Evolutionary conservation across 768 basidiomycete species (phyloP), one percentile per base, ranked within the genome.

Genomic region (Tricholoma hemisulphureum): DNA sequence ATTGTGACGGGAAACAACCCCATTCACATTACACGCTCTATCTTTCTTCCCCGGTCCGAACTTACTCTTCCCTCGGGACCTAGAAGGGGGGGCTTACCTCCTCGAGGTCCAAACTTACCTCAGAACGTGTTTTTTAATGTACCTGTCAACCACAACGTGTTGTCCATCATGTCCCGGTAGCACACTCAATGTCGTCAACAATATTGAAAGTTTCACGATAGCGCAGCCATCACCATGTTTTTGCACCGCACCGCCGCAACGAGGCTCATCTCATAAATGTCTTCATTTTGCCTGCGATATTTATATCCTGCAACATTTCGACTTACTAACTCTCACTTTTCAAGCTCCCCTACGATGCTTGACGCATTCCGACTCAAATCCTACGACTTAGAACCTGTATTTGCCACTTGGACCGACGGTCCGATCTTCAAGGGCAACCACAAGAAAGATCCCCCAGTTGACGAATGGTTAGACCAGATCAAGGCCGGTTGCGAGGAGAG

Each of bases 291-390:
- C n/a, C 34, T 26, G 13, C 32, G 23, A 20, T 14, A 10, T 24
- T 32, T 34, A 39, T n/a, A 24, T 52, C 21, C 43, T 57, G 52
- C 20, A 21, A 52, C 43, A 48, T 41, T 45, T 50, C 14, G 39
- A 26, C 51, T 55, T 55, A 53, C 50, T 51, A 9, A 32, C 20
- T 28, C 53, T 32, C 34, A 52, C 53, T 46, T 46, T 45, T 49
- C 51, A 45, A 46, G 37, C 34, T 51, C 43, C 51, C 57, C 46
- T 24, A 66, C 54, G 24, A 83, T 91, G 78, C 81, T 91, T 29
- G 84, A 85, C 66, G 87, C 86, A 55, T 91, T 92, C 82, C 90
- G 88, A 73, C 78, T 89, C 68, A 90, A 90, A 64, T 82, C 86
- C 18, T 90, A 85, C 67, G 83, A 91, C 75, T 82, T 91, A 61